These are phyloP conservation scores for Lachancea fermentati DNA, from an alignment of 805 yeast species.

Conservation along the genomic window DNA sequence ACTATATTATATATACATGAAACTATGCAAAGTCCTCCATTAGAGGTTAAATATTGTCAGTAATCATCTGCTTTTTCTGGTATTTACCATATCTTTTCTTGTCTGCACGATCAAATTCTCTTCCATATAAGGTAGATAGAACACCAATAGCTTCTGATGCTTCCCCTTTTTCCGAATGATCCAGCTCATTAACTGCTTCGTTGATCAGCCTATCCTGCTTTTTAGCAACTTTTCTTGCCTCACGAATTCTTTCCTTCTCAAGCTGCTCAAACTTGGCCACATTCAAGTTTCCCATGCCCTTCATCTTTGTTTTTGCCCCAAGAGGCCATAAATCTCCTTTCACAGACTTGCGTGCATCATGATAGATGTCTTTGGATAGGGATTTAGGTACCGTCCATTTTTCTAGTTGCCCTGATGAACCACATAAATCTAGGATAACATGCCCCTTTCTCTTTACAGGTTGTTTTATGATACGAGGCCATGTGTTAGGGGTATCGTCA, in stretches of 20 bases:
- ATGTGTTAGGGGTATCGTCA: constrained; percentile 32
- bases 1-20: constrained; percentile 2
- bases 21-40: constrained; percentile 1
- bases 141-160: constrained; percentile 13
- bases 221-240: constrained; percentile 16
- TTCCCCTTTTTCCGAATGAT: constrained; percentile 5
- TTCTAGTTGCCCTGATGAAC: constrained; percentile 74
- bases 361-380: constrained; percentile 65
- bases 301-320: constrained; percentile 49
- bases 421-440: constrained; percentile 73
- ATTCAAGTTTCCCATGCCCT: constrained; percentile 25
- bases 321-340: constrained; percentile 86
- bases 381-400: constrained; percentile 85
- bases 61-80: neutral
- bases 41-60: neutral
- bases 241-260: constrained; percentile 22
- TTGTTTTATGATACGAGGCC: constrained; percentile 69
- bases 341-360: constrained; percentile 83
- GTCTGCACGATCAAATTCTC: constrained; percentile 13
- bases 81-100: constrained; percentile 4
- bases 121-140: constrained; percentile 15
- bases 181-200: constrained; percentile 15
- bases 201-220: constrained; percentile 17
- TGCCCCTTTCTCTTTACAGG: constrained; percentile 81
- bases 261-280: constrained; percentile 22